Base-by-base conservation (phyloP, 2,329 filamentous ascomycete genomes). In the Trichoderma asperellum region DNA sequence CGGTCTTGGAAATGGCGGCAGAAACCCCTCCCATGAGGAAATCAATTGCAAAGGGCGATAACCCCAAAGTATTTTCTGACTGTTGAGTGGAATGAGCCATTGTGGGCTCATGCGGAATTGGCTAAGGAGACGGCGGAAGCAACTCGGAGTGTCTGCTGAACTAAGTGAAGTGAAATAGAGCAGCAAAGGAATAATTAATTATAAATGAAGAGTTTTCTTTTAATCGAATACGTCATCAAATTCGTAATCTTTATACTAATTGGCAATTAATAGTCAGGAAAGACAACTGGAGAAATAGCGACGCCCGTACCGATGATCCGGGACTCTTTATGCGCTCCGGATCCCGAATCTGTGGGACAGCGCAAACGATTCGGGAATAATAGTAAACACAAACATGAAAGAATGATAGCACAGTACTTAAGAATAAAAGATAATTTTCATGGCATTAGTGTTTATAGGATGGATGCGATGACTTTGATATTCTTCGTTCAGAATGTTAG, bases 1-100 rank as follows among this genome's bases (percentile, higher is more conserved):
- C 63, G 27, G 63, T 67, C 29, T 68, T 68, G 24, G 65, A 68
- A 40, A 68, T 43, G 29, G 56, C 53, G 1, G 55, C 65, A 16
- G 65, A 68, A 24, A 68, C 65, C 1, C 65, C 55, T 21, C 47
- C 61, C 61, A 63, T 63, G 32, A 63, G 61, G 21, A 63, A 63
- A 16, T 63, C 61, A 10, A 34, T 34, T 49, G 29, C 14, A 34
- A 63, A 53, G 21, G 61, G 61, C 16, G 61, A 21, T 10, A 63
- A 29, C 5, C 61, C 61, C 61, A 55, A n/a, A 16, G n/a, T 10
- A 1, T 35, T 21, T 1, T 55, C 24, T 16, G 52, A 2, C 24
- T 16, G 14, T 10, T 18, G 27, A 10, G 27, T 5, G 1, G 27
- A 55, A 7, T 29, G 11, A 32, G 52, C 1, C 52, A 55, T 55